phyloP scores from a whole-genome alignment of 768 basidiomycete genomes.

The Suillus subluteus region DNA sequence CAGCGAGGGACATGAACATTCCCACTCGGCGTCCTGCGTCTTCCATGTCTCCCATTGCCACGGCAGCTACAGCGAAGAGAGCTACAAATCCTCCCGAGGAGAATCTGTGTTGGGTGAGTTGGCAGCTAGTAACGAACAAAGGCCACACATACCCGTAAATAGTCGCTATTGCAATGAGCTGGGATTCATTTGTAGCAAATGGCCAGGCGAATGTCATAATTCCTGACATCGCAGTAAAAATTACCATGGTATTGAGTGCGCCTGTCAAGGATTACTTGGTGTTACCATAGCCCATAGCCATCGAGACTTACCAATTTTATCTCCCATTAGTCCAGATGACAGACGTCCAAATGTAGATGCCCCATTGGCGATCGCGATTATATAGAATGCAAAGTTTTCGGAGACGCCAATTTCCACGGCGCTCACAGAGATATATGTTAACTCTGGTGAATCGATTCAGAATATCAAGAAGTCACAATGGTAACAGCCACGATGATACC shows the following conservation, averaged over 20 bases:
- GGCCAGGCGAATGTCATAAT: slow-evolving; percentile 75
- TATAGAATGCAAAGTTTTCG: slow-evolving; percentile 59
- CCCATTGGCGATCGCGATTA: slow-evolving; percentile 70
- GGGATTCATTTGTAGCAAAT: slow-evolving; percentile 46
- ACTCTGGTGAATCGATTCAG: slow-evolving; percentile 39
- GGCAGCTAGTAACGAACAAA: background rate
- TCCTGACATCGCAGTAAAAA: slow-evolving; percentile 58
- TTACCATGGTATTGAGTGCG: slow-evolving; percentile 68
- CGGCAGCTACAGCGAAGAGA: slow-evolving; percentile 57
- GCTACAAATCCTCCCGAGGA: slow-evolving; percentile 65
- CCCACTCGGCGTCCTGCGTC: slow-evolving; percentile 71
- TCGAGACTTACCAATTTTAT: slow-evolving; percentile 48
- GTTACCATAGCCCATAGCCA: background rate
- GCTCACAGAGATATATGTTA: slow-evolving; percentile 69
- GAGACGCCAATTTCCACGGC: slow-evolving; percentile 54
- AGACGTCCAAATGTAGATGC: slow-evolving; percentile 66
- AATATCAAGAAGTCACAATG: slow-evolving; percentile 13
- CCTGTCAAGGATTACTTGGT: slow-evolving; percentile 41
- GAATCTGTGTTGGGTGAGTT: slow-evolving; percentile 41
- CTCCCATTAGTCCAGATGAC: slow-evolving; percentile 53
- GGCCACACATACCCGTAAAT: slow-evolving; percentile 60
- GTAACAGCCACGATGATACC: slow-evolving; percentile 34
- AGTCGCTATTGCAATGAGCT: slow-evolving; percentile 56
- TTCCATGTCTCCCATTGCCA: slow-evolving; percentile 58
- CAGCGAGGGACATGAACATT: slow-evolving; percentile 62